These are phyloP conservation scores for Arthrobotrys entomopaga DNA, from an alignment of 2,329 filamentous ascomycete genomes.

Conservation along the genomic window DNA sequence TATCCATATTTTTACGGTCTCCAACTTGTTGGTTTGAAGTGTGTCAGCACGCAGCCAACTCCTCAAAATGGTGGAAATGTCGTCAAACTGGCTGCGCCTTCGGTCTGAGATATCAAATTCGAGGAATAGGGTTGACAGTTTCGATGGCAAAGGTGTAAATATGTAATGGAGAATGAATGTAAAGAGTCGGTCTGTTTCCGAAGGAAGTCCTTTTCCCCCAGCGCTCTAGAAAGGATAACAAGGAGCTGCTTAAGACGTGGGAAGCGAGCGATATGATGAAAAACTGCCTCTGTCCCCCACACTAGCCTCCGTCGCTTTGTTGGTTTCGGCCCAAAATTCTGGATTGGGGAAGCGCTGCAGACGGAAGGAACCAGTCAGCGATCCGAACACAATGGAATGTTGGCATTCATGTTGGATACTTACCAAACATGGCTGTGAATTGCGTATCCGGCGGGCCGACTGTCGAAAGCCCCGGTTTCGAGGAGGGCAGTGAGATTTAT, in stretches of 20 bases:
- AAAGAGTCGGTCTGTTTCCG: background rate
- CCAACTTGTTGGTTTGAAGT: background rate
- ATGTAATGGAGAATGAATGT: constrained; percentile 11
- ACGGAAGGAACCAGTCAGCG: background rate
- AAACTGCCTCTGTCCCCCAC: background rate
- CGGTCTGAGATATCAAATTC: constrained; percentile 15
- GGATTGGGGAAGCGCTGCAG: constrained; percentile 16
- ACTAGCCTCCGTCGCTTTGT: background rate
- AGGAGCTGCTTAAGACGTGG: constrained; percentile 30
- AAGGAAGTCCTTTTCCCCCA: background rate
- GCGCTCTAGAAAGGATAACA: background rate
- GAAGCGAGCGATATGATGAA: constrained; percentile 13
- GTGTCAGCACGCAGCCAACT: background rate
- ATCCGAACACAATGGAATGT: background rate
- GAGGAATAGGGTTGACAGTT: constrained; percentile 31
- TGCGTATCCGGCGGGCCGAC: constrained; percentile 19
- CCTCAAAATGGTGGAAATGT: background rate
- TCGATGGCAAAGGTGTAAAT: constrained; percentile 2
- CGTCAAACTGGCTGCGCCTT: background rate
- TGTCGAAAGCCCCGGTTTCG: constrained; percentile 25
- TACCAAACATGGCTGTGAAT: constrained; percentile 36
- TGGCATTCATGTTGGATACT: background rate
- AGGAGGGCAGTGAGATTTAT: constrained; percentile 19
- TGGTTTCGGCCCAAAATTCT: constrained; percentile 21
- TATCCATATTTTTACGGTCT: constrained; percentile 31